Evolutionary conservation across 192 early-diverging fungal genomes (phyloP).

Genomic region (Coemansia sp.): DNA sequence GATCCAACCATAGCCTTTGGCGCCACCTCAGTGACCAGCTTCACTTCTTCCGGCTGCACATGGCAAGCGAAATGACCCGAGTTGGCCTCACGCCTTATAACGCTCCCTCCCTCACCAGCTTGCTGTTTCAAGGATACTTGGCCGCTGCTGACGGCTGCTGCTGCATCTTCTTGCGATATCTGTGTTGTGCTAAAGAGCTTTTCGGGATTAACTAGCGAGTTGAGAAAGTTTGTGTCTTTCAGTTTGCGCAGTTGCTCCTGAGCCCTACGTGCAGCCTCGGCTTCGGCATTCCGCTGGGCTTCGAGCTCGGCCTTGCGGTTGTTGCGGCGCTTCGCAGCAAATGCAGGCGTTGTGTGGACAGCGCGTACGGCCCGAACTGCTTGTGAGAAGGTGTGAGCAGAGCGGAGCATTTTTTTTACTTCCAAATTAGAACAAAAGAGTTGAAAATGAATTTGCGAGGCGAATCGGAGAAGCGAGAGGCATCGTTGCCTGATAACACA

Average conservation of each 20-base stretch:
- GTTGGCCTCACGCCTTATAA: conserved; percentile 35
- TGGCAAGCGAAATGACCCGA: conserved; percentile 37
- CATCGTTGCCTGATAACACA: not conserved
- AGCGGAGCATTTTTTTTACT: conserved; percentile 24
- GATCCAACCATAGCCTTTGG: conserved; percentile 34
- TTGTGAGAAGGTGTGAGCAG: conserved; percentile 1
- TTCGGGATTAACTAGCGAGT: conserved; percentile 46
- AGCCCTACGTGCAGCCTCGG: conserved; percentile 29
- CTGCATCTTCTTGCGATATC: conserved; percentile 46
- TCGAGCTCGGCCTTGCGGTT: conserved; percentile 54
- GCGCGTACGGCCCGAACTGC: conserved; percentile 15
- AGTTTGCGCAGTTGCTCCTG: conserved; percentile 51
- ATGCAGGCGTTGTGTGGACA: conserved; percentile 37
- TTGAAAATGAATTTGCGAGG: not conserved
- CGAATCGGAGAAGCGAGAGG: not conserved
- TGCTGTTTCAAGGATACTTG: not conserved
- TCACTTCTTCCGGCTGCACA: conserved; percentile 28
- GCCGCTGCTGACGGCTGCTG: not conserved
- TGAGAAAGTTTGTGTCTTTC: conserved; percentile 55
- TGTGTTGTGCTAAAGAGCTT: conserved; percentile 48
- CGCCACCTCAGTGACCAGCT: conserved; percentile 40
- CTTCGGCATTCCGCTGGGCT: conserved; percentile 46
- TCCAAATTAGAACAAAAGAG: not conserved
- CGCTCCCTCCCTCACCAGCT: conserved; percentile 4
- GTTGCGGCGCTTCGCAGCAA: conserved; percentile 26